These are phyloP conservation scores for Oryza meridionalis DNA, from an alignment of 176 grass and related monocot genomes.

Conservation along the genomic window DNA sequence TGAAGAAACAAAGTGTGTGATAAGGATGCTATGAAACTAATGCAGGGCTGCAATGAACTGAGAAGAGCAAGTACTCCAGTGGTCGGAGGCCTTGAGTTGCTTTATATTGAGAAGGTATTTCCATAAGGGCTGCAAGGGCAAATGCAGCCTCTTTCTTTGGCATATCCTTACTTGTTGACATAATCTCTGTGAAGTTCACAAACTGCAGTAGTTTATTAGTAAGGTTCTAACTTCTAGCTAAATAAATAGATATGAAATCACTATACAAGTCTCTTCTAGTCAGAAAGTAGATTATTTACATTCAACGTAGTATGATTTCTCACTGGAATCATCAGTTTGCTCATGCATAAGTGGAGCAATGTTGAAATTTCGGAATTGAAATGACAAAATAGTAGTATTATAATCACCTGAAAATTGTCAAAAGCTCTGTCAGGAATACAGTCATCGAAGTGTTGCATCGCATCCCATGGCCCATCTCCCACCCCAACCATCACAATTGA, in stretches of 20 bases:
- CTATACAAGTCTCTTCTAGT: conserved; percentile 19
- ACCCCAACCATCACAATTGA: conserved; percentile 98
- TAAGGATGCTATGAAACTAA: conserved; percentile 9
- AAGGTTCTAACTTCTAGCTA: neutral
- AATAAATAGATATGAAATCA: neutral
- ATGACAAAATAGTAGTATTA: conserved; percentile 9
- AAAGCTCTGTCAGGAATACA: conserved; percentile 88
- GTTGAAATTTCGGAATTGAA: conserved; percentile 1
- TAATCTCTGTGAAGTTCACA: conserved; percentile 94
- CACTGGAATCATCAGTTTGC: neutral
- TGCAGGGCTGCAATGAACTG: conserved; percentile 15
- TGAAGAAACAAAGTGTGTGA: neutral
- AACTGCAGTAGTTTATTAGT: conserved; percentile 59
- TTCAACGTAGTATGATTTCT: neutral
- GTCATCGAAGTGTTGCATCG: conserved; percentile 93
- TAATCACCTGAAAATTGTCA: conserved; percentile 95
- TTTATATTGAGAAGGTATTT: conserved; percentile 96
- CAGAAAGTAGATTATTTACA: conserved; percentile 10
- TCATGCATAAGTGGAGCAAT: neutral
- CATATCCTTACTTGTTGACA: conserved; percentile 70
- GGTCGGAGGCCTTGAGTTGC: conserved; percentile 67
- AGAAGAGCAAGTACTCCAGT: conserved; percentile 54
- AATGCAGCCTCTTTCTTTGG: conserved; percentile 90
- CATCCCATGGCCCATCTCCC: conserved; percentile 96
- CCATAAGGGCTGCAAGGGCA: conserved; percentile 93